phyloP scores from a whole-genome alignment of 192 early-diverging fungal genomes.

The Rhizophlyctis rosea region DNA sequence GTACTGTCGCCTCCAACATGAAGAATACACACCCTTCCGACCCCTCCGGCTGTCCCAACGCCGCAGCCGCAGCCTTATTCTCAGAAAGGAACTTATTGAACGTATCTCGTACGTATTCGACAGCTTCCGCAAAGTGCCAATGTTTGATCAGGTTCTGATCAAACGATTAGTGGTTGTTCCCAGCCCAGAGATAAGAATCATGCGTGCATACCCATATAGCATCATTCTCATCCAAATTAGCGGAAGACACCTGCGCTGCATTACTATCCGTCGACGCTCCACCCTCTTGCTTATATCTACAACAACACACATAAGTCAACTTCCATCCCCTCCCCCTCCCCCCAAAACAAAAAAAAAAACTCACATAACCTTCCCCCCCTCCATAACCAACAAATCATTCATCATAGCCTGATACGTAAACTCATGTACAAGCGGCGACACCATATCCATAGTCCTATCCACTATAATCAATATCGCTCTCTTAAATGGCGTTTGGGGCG shows the following conservation, averaged over 20 bases:
- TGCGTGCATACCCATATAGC: conserved; percentile 58
- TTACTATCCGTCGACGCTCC: conserved; percentile 37
- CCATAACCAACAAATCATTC: conserved; percentile 74
- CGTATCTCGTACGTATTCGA: conserved; percentile 58
- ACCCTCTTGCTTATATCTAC: conserved; percentile 35
- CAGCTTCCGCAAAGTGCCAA: conserved; percentile 75
- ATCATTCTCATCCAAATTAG: conserved; percentile 72
- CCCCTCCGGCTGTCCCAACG: no score
- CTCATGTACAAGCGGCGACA: conserved; percentile 52
- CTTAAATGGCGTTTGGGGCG: conserved; percentile 29
- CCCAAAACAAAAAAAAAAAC: no score
- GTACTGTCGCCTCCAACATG: no score
- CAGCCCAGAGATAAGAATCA: not conserved
- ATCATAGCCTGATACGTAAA: conserved; percentile 78
- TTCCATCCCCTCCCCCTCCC: conserved; percentile 12
- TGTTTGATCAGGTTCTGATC: no score
- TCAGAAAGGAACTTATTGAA: conserved; percentile 74
- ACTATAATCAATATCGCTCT: conserved; percentile 47
- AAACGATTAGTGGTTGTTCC: conserved; percentile 27
- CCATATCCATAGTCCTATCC: conserved; percentile 48
- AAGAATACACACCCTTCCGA: no score
- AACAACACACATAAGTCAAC: conserved; percentile 12
- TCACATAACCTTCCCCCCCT: conserved; percentile 64
- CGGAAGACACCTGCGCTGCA: conserved; percentile 40
- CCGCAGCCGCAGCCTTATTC: conserved; percentile 77